phyloP scores from a whole-genome alignment of 345 rosid genomes.

The Combretum micranthum region DNA sequence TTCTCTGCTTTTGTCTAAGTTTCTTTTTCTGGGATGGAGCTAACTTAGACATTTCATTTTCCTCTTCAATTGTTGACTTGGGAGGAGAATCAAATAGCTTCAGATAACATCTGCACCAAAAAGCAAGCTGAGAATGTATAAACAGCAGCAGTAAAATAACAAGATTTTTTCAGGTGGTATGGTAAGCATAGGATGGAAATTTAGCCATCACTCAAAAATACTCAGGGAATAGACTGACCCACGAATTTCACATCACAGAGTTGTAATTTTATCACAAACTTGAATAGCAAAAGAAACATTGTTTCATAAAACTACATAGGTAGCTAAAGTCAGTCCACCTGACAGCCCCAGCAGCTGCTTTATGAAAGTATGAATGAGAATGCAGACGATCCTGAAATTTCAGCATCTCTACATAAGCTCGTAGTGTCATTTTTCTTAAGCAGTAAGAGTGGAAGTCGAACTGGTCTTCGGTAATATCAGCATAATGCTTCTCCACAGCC shows the following conservation, averaged over 20 bases:
- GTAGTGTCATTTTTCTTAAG: slow-evolving; percentile 93
- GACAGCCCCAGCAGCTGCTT: slow-evolving; percentile 92
- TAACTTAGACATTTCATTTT: slow-evolving; percentile 67
- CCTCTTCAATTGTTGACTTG: slow-evolving; percentile 69
- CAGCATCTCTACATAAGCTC: slow-evolving; percentile 96
- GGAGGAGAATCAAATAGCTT: slow-evolving; percentile 79
- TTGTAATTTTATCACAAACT: too few relatives aligned
- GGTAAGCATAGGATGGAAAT: background rate
- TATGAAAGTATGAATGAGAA: slow-evolving; percentile 85
- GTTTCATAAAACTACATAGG: background rate
- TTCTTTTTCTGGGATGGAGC: slow-evolving; percentile 92
- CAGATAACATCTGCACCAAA: slow-evolving; percentile 70
- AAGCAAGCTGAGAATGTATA: slow-evolving; percentile 8
- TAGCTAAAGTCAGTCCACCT: slow-evolving; percentile 38
- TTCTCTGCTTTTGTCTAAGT: slow-evolving; percentile 79
- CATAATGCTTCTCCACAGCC: slow-evolving; percentile 98
- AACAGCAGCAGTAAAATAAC: slow-evolving; percentile 4
- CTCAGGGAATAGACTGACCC: background rate
- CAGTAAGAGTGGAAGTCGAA: slow-evolving; percentile 99
- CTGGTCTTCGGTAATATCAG: slow-evolving; percentile 96
- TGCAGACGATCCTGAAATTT: slow-evolving; percentile 96
- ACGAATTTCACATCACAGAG: too few relatives aligned
- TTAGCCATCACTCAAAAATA: background rate
- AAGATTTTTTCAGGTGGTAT: background rate
- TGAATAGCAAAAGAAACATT: too few relatives aligned